Evolutionary conservation across 2,329 filamentous ascomycete species (phyloP).

Genomic region (Aureobasidium sp.): DNA sequence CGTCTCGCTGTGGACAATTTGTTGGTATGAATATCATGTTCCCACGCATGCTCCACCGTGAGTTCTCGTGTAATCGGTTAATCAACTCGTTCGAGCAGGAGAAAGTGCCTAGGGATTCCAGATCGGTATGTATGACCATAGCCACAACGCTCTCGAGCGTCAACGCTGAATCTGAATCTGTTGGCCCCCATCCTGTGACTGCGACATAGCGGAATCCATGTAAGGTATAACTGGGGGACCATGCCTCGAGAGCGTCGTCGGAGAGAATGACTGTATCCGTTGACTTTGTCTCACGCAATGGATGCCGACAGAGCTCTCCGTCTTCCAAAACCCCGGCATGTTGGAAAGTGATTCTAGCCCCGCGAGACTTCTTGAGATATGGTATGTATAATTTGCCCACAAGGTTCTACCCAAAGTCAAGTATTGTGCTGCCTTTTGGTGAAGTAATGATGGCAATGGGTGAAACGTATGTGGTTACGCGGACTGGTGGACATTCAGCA

Average conservation of each 20-base stretch:
- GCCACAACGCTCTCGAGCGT: conserved; percentile 28
- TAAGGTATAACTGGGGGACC: conserved; percentile 46
- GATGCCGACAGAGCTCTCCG: conserved; percentile 36
- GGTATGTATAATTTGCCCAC: conserved; percentile 44
- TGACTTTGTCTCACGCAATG: conserved; percentile 40
- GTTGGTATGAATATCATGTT: conserved; percentile 54
- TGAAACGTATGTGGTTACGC: conserved; percentile 28
- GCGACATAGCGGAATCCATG: conserved; percentile 49
- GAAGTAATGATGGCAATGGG: conserved; percentile 28
- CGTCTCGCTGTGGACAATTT: conserved; percentile 52
- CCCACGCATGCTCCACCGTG: conserved; percentile 51
- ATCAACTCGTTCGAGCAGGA: conserved; percentile 45
- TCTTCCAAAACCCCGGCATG: conserved; percentile 52
- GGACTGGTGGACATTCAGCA: conserved; percentile 40
- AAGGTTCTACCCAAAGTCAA: conserved; percentile 55
- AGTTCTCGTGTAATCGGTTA: conserved; percentile 50
- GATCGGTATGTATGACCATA: conserved; percentile 46
- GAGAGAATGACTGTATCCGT: conserved; percentile 36
- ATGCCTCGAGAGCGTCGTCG: conserved; percentile 27
- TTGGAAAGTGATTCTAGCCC: conserved; percentile 40
- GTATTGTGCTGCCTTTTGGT: conserved; percentile 40
- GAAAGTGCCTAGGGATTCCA: conserved; percentile 45
- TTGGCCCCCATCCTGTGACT: conserved; percentile 40
- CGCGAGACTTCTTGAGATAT: conserved; percentile 30
- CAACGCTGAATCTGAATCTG: conserved; percentile 7